phyloP scores from a whole-genome alignment of 371 early-diverging fungal genomes.

The Mortierella sp. region DNA sequence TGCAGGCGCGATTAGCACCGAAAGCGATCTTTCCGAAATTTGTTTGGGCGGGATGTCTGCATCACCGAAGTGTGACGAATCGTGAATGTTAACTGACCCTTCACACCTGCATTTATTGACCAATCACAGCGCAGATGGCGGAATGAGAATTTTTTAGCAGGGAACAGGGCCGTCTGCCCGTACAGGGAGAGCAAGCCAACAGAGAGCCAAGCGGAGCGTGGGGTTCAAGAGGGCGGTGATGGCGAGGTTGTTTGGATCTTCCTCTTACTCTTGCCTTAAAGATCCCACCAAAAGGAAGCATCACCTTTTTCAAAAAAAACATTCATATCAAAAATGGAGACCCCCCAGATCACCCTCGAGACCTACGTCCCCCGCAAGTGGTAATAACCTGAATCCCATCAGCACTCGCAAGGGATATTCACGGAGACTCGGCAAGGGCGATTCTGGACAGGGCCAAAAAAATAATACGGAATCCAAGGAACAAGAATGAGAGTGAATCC shows the following conservation, averaged over 20 bases:
- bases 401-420: not conserved
- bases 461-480: not conserved
- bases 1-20: not conserved
- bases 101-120: not conserved
- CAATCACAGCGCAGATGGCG: not conserved
- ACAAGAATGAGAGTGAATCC: not conserved
- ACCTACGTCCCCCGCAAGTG: slow-evolving; percentile 60
- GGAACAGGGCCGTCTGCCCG: too few relatives aligned
- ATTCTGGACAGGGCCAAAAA: not conserved
- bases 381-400: slow-evolving; percentile 12
- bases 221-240: not conserved
- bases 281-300: slow-evolving; percentile 38
- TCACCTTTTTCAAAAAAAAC: slow-evolving; percentile 28
- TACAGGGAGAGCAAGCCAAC: not conserved
- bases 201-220: not conserved
- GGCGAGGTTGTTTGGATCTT: slow-evolving; percentile 15
- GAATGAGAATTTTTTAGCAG: slow-evolving; percentile 3
- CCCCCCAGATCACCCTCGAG: slow-evolving; percentile 58
- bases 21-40: not conserved
- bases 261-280: slow-evolving; percentile 50
- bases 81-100: not conserved
- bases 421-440: not conserved
- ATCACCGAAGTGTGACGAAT: not conserved
- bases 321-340: slow-evolving; percentile 40
- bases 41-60: not conserved